phyloP scores from a whole-genome alignment of 1,284 basidiomycete genomes.

The Ustilago hordei region DNA sequence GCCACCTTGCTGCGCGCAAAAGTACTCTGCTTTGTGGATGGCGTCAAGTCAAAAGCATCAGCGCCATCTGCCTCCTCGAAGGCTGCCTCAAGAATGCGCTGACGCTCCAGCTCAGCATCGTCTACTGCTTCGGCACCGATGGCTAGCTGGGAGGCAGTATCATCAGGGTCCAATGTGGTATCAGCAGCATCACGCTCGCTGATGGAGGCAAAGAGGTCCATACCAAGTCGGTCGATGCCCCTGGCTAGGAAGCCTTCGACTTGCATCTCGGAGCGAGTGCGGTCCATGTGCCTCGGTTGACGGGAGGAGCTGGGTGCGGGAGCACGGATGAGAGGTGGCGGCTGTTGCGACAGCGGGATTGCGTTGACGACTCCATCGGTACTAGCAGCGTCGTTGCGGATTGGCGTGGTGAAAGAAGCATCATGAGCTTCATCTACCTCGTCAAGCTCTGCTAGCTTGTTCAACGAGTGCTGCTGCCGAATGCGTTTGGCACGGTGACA shows the following conservation, averaged over 20 bases:
- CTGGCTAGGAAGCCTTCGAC: slow-evolving; percentile 49
- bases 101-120: slow-evolving; percentile 33
- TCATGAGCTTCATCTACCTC: slow-evolving; percentile 27
- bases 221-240: slow-evolving; percentile 39
- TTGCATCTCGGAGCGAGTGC: slow-evolving; percentile 46
- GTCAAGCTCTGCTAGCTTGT: slow-evolving; percentile 24
- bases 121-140: neutral
- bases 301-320: slow-evolving; percentile 15
- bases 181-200: slow-evolving; percentile 27
- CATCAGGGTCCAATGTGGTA: slow-evolving; percentile 16
- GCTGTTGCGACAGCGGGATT: slow-evolving; percentile 20
- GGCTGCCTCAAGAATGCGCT: slow-evolving; percentile 50
- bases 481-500: slow-evolving; percentile 25
- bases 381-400: slow-evolving; percentile 9
- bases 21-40: slow-evolving; percentile 20
- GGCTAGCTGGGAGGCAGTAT: slow-evolving; percentile 10
- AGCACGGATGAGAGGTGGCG: slow-evolving; percentile 40
- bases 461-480: slow-evolving; percentile 22
- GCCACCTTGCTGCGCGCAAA: slow-evolving; percentile 21
- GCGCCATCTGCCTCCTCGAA: slow-evolving; percentile 43
- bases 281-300: slow-evolving; percentile 30
- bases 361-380: neutral
- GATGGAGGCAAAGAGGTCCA: slow-evolving; percentile 30
- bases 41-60: slow-evolving; percentile 30
- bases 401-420: slow-evolving; percentile 30